Percentiles rank a stretch among this genome's conserved stretches.
Conservation (phyloP, 2,329 filamentous ascomycete genomes). For the Paecilomyces variotii region DNA sequence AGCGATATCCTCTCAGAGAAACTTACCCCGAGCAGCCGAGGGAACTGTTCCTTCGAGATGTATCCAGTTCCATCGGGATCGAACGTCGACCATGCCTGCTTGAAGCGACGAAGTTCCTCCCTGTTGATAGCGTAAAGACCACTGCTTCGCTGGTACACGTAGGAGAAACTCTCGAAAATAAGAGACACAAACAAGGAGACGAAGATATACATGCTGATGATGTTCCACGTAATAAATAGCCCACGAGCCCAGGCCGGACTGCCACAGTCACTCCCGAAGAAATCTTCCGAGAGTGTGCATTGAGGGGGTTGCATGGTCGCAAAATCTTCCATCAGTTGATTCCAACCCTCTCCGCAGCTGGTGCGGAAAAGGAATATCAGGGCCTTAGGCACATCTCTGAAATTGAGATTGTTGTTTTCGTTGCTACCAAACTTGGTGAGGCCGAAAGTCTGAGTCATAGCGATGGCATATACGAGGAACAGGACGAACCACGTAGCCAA, state of each 20-base stretch:
- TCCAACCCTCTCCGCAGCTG: constrained; percentile 95
- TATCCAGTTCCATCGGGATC: constrained; percentile 87
- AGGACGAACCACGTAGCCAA: constrained; percentile 96
- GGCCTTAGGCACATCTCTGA: constrained; percentile 87
- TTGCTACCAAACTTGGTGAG: constrained; percentile 75
- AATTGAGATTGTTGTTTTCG: constrained; percentile 75
- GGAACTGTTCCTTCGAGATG: constrained; percentile 84
- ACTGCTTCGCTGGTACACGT: constrained; percentile 94
- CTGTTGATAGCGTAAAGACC: constrained; percentile 84
- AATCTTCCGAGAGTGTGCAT: constrained; percentile 64
- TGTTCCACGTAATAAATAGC: constrained; percentile 95
- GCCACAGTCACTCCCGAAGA: constrained; percentile 87
- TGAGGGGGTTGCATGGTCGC: constrained; percentile 70
- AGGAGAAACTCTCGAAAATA: constrained; percentile 99
- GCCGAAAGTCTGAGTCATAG: constrained; percentile 90
- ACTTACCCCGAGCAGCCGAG: constrained; percentile 69
- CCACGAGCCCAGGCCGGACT: constrained; percentile 80
- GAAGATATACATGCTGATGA: constrained; percentile 99
- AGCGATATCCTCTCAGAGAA: constrained; percentile 4
- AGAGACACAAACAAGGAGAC: constrained; percentile 96
- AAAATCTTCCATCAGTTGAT: constrained; percentile 92
- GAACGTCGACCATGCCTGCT: constrained; percentile 94
- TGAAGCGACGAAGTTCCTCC: constrained; percentile 92
- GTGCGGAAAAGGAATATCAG: constrained; percentile 88
- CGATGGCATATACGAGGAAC: constrained; percentile 93